Evolutionary conservation across 768 basidiomycete species (phyloP).

Genomic region (Tulasnella sp.): DNA sequence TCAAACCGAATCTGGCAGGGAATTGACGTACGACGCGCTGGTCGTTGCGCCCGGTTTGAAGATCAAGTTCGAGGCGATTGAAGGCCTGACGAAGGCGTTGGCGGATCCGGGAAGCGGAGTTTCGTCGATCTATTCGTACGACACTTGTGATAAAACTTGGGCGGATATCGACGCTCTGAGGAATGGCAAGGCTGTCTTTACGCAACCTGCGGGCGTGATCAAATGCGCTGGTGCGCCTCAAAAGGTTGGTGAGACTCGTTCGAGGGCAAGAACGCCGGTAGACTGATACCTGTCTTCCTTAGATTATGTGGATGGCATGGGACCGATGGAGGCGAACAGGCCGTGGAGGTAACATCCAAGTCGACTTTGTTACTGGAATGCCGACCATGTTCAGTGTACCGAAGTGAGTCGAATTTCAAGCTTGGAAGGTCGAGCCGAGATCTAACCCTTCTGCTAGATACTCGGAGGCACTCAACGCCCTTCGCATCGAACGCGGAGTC

Average conservation of each 20-base stretch:
- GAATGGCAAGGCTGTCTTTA: slow-evolving; percentile 84
- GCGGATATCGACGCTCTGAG: slow-evolving; percentile 70
- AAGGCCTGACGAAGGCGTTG: slow-evolving; percentile 67
- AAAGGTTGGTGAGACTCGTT: slow-evolving; percentile 53
- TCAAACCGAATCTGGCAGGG: slow-evolving; percentile 64
- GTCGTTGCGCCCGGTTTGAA: slow-evolving; percentile 88
- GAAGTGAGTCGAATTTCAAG: slow-evolving; percentile 44
- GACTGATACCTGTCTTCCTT: background rate
- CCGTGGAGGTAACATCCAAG: slow-evolving; percentile 53
- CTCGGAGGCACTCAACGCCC: slow-evolving; percentile 73
- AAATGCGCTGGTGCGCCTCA: slow-evolving; percentile 68
- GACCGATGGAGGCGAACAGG: slow-evolving; percentile 65
- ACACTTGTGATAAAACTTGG: slow-evolving; percentile 88
- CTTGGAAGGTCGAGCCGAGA: background rate
- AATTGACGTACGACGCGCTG: slow-evolving; percentile 74
- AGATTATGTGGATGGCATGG: slow-evolving; percentile 98
- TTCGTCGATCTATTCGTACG: slow-evolving; percentile 87
- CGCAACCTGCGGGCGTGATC: slow-evolving; percentile 86
- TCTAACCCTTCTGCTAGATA: slow-evolving; percentile 43
- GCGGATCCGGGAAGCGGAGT: slow-evolving; percentile 75
- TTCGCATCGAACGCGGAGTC: slow-evolving; percentile 75
- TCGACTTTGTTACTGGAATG: slow-evolving; percentile 86
- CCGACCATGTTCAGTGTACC: slow-evolving; percentile 96
- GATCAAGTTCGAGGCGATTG: slow-evolving; percentile 78
- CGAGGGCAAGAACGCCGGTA: background rate